A percentile compares a stretch with the other conserved stretches of the same genome.
Conservation (phyloP, 176 grass and related monocot genomes). For the Tillandsia fasciculata region DNA sequence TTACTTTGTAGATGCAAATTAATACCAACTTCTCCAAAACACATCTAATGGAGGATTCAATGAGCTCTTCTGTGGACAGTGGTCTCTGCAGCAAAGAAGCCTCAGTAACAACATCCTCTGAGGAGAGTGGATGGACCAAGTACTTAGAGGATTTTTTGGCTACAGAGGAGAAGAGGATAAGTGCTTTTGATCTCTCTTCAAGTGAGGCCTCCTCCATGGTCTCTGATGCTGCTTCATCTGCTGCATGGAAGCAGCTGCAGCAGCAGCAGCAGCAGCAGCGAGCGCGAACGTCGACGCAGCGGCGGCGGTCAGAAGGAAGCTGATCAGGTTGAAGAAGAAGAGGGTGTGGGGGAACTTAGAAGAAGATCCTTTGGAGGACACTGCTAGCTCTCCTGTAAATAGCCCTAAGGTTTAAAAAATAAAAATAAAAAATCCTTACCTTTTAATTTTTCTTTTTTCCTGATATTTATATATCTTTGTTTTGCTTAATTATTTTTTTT, state of each 20-base stretch:
- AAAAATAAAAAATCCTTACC: background rate
- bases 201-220: slow-evolving; percentile 15
- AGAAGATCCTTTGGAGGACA: slow-evolving; percentile 68
- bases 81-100: background rate
- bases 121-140: slow-evolving; percentile 65
- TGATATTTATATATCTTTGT: background rate
- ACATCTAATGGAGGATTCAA: slow-evolving; percentile 32
- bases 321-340: slow-evolving; percentile 24
- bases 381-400: slow-evolving; percentile 43
- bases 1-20: background rate
- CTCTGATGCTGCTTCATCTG: slow-evolving; percentile 25
- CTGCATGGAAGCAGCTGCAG: slow-evolving; percentile 1
- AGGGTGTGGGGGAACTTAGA: slow-evolving; percentile 1
- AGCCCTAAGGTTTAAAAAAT: slow-evolving; percentile 15
- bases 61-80: slow-evolving; percentile 11
- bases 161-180: slow-evolving; percentile 9
- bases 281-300: background rate
- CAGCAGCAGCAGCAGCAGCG: too few relatives aligned
- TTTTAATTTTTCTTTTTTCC: too few relatives aligned
- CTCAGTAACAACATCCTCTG: background rate
- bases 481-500: background rate
- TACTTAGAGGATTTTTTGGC: slow-evolving; percentile 46
- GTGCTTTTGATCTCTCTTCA: background rate
- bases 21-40: background rate
- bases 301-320: slow-evolving; percentile 1